Conservation (phyloP, 495 filamentous ascomycete species). For the Aspergillus wentii region DNA sequence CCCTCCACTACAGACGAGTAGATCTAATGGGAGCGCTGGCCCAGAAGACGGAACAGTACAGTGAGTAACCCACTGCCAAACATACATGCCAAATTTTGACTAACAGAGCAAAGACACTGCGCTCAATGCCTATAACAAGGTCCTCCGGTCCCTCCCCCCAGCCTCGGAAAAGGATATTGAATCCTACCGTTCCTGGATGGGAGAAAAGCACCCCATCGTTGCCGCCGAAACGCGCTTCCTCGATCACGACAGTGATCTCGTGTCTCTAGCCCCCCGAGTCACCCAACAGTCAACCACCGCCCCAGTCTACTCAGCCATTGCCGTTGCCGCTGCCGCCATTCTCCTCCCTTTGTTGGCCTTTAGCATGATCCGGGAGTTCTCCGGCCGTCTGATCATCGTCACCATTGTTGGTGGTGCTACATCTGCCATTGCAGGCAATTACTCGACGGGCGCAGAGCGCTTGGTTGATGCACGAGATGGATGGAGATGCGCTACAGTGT, state of each 20-base stretch:
- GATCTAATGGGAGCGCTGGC: slow-evolving; percentile 67
- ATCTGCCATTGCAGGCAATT: slow-evolving; percentile 31
- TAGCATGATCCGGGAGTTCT: slow-evolving; percentile 43
- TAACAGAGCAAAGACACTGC: slow-evolving; percentile 53
- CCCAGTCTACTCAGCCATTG: slow-evolving; percentile 40
- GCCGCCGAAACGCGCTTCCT: slow-evolving; percentile 67
- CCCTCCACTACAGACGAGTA: slow-evolving; percentile 67
- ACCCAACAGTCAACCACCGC: slow-evolving; percentile 13
- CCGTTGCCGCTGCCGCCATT: slow-evolving; percentile 50
- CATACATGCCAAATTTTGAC: neutral
- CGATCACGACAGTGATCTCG: slow-evolving; percentile 58
- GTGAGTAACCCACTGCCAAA: slow-evolving; percentile 44
- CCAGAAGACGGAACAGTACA: slow-evolving; percentile 78
- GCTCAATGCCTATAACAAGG: slow-evolving; percentile 61
- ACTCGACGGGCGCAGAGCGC: slow-evolving; percentile 30
- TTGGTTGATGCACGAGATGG: slow-evolving; percentile 35
- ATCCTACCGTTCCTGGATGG: slow-evolving; percentile 64
- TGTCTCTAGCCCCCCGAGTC: slow-evolving; percentile 43
- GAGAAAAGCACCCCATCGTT: slow-evolving; percentile 54
- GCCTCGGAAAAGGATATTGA: slow-evolving; percentile 55
- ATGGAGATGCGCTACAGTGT: slow-evolving; percentile 37
- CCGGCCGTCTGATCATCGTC: slow-evolving; percentile 50
- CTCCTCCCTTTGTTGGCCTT: slow-evolving; percentile 59
- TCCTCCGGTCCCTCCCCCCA: slow-evolving; percentile 48
- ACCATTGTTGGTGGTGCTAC: slow-evolving; percentile 33